phyloP scores from a whole-genome alignment of 129 eudicot genomes.

The Heracleum sosnowskyi region DNA sequence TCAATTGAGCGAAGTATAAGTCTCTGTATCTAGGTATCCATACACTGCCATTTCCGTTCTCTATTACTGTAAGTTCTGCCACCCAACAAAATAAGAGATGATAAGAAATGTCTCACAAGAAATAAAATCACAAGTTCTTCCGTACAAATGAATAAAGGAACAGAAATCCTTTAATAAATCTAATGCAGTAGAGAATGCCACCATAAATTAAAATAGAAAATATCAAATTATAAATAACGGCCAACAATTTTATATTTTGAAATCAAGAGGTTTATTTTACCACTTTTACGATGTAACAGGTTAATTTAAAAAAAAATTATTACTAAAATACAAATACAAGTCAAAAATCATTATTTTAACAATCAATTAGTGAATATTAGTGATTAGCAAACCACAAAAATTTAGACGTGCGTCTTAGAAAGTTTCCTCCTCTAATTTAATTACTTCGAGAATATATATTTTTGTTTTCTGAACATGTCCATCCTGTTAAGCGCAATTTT shows the following conservation, averaged over 20 bases:
- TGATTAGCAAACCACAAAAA: no score
- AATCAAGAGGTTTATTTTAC: no score
- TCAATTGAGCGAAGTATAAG: conserved; percentile 66
- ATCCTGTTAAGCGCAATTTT: no score
- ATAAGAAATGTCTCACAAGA: not conserved
- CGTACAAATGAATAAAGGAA: conserved; percentile 3
- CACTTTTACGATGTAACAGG: not conserved
- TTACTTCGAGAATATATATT: no score
- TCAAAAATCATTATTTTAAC: not conserved
- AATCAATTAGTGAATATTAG: not conserved
- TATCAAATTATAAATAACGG: no score
- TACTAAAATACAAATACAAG: not conserved
- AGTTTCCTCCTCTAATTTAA: no score
- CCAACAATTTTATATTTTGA: not conserved
- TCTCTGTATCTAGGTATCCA: conserved; percentile 71
- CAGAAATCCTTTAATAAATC: no score
- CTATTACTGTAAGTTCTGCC: conserved; percentile 38
- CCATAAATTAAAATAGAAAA: no score
- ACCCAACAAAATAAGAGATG: not conserved
- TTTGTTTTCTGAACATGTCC: no score
- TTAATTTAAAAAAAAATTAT: no score
- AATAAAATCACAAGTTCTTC: not conserved
- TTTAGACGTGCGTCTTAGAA: no score
- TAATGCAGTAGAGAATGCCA: no score
- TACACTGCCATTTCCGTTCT: conserved; percentile 55